These are phyloP conservation scores for Acanthamoeba royreba DNA, from an alignment of 208 protist species.

Conservation along the genomic window DNA sequence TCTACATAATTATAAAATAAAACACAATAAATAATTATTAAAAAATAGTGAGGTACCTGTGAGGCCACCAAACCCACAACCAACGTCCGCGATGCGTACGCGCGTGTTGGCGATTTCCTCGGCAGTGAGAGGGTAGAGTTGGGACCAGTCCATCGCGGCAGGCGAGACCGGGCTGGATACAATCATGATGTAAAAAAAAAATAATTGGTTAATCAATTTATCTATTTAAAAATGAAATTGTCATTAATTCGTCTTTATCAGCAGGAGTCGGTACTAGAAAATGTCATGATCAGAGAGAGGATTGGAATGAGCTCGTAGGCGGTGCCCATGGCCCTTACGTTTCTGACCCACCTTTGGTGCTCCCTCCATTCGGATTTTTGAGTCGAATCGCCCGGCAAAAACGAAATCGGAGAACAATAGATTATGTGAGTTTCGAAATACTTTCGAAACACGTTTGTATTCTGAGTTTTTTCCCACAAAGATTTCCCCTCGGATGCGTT, in stretches of 20 bases:
- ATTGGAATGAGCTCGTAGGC: slow-evolving; percentile 38
- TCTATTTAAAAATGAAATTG: too few species aligned
- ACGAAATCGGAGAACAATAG: too few species aligned
- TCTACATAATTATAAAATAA: neutral
- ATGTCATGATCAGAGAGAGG: slow-evolving; percentile 49
- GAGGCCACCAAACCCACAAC: slow-evolving; percentile 97
- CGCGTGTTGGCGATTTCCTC: neutral
- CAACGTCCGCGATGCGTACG: slow-evolving; percentile 92
- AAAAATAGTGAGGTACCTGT: slow-evolving; percentile 71
- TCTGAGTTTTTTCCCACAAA: too few species aligned
- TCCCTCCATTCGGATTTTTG: neutral
- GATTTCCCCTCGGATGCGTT: too few species aligned
- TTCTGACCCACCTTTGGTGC: neutral
- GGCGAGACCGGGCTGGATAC: neutral
- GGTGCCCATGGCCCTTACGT: neutral
- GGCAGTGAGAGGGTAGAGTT: neutral
- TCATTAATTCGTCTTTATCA: too few species aligned
- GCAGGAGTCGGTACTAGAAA: slow-evolving; percentile 50
- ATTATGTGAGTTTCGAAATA: too few species aligned
- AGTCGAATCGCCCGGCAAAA: too few species aligned
- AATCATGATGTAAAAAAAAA: too few species aligned
- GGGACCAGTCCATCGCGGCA: neutral
- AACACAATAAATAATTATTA: neutral
- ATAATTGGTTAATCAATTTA: neutral
- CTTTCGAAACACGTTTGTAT: too few species aligned